Evolutionary conservation across 768 basidiomycete genomes (phyloP), one percentile per base, ranked within the genome.

Genomic region (Glaciozyma antarctica): DNA sequence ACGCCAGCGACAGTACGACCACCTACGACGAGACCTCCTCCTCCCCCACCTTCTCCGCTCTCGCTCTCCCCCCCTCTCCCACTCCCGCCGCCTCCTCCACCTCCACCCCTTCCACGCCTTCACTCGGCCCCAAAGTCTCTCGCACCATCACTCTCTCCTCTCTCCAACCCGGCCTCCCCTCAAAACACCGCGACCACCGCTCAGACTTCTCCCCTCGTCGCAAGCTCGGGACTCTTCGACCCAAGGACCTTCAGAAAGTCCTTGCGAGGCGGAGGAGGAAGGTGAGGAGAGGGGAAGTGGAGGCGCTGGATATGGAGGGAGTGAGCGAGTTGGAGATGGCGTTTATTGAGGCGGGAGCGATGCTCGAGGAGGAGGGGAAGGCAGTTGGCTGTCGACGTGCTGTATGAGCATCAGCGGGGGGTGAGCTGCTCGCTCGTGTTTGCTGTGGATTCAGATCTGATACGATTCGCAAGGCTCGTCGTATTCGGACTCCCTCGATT

Each of bases 401-500:
- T 70, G 26, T 65, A 38, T n/a, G 69, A 70, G 57, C 62, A 70
- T 19, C 69, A 70, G 48, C 55, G 69, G 44, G n/a, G 68, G 68
- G 68, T 69, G 26, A 24, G 60, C 44, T 9, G 19, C 16, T n/a
- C n/a, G n/a, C n/a, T n/a, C n/a, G n/a, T n/a, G n/a, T n/a, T n/a
- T n/a, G n/a, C n/a, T n/a, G n/a, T n/a, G n/a, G n/a, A n/a, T n/a
- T n/a, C n/a, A n/a, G 22, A 43, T 7, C 38, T 57, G n/a, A 57
- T 13, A 9, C 26, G 12, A 15, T 52, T n/a, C 8, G 24, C 26
- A n/a, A n/a, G 24, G 15, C 15, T 52, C 26, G 28, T 48, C 47
- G 47, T 48, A 7, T 48, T 48, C 10, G 51, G n/a, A 7, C n/a
- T 26, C 9, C n/a, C 51, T 52, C n/a, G 24, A 32, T 54, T 22